These are phyloP conservation scores for Acer campestre DNA, from an alignment of 345 rosid genomes.

Conservation along the genomic window DNA sequence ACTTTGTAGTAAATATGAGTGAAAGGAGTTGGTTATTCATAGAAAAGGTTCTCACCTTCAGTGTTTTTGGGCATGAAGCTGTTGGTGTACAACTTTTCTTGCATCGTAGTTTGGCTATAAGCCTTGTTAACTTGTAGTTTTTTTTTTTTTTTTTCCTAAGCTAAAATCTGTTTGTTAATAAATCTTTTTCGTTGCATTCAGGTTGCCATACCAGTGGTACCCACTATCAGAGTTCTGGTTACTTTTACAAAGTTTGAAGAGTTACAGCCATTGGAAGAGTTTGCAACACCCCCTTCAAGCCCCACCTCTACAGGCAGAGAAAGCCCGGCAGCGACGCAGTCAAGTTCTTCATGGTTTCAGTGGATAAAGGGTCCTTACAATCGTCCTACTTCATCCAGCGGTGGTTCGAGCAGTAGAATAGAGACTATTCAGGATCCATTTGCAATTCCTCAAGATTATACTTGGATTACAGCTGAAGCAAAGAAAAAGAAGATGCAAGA, in stretches of 20 bases:
- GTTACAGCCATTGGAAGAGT: conserved; percentile 77
- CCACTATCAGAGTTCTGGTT: conserved; percentile 84
- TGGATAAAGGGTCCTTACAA: conserved; percentile 84
- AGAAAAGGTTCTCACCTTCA: too few species aligned
- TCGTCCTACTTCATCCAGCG: conserved; percentile 49
- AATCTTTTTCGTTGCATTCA: conserved; percentile 30
- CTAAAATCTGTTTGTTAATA: conserved; percentile 10
- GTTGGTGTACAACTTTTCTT: not conserved
- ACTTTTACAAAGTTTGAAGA: conserved; percentile 96
- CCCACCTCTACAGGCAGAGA: conserved; percentile 60
- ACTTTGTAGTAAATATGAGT: not conserved
- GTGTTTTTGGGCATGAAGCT: not conserved
- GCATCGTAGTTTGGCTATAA: not conserved
- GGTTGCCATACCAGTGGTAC: conserved; percentile 98
- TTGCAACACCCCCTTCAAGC: conserved; percentile 90
- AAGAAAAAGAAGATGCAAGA: conserved; percentile 94
- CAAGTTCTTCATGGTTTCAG: conserved; percentile 85
- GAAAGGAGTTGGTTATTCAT: not conserved
- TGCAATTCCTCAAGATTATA: conserved; percentile 70
- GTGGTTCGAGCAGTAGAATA: conserved; percentile 53
- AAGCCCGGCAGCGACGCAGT: conserved; percentile 54
- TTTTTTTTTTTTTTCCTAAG: not conserved
- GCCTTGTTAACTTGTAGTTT: not conserved
- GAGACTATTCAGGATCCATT: conserved; percentile 77
- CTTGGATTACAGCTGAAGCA: conserved; percentile 79